Percentiles rank a stretch among this genome's conserved stretches.
Evolutionary conservation across 176 grass and related monocot species (phyloP).

Genomic region (Bolboschoenus planiculmis): DNA sequence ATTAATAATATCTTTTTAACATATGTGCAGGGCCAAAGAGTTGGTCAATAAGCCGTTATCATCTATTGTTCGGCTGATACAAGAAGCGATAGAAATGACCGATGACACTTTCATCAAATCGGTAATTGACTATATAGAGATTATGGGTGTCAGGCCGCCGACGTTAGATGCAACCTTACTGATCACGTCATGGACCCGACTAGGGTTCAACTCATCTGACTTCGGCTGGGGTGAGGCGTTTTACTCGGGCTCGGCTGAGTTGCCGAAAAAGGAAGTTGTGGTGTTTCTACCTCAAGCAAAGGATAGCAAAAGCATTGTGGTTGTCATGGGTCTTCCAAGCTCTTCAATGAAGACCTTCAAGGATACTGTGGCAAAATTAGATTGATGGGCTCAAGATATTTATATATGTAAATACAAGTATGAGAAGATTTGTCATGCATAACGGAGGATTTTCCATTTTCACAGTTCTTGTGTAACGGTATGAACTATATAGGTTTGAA

Average conservation of each 20-base stretch:
- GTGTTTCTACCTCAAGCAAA: constrained; percentile 25
- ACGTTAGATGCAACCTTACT: constrained; percentile 40
- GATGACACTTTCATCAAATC: constrained; percentile 38
- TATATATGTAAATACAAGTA: neutral
- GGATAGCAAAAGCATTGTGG: constrained; percentile 23
- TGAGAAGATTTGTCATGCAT: neutral
- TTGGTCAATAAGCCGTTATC: constrained; percentile 32
- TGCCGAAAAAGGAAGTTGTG: constrained; percentile 37
- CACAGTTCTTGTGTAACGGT: neutral
- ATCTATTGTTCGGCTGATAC: neutral
- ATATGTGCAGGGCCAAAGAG: neutral
- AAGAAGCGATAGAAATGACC: constrained; percentile 21
- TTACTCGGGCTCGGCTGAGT: constrained; percentile 33
- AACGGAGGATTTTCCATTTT: neutral
- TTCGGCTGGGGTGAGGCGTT: constrained; percentile 43
- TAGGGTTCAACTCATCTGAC: constrained; percentile 28
- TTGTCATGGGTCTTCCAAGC: constrained; percentile 33
- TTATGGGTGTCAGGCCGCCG: constrained; percentile 10
- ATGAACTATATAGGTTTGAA: neutral
- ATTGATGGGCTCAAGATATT: neutral
- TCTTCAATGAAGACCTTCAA: constrained; percentile 44
- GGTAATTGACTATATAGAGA: constrained; percentile 43
- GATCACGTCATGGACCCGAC: constrained; percentile 36
- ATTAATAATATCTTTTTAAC: neutral
- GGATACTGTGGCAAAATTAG: constrained; percentile 24